Evolutionary conservation across 805 yeast genomes (phyloP), one percentile per base, ranked within the genome.

Genomic region (Barnettozyma wickerhamii): DNA sequence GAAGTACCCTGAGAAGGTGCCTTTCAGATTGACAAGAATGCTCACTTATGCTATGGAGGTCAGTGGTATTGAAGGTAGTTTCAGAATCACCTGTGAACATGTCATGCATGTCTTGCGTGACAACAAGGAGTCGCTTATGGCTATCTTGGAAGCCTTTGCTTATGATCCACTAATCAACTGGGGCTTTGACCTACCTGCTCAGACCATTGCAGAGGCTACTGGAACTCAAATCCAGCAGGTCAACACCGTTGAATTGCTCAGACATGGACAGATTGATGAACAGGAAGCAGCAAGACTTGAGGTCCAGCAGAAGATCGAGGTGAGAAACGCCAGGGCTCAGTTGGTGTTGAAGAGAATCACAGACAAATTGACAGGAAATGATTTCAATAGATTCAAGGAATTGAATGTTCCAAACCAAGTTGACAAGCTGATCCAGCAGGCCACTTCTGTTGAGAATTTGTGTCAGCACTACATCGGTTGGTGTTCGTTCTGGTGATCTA

Each of bases 391-490:
- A 37, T 70, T 70, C 44, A 69, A 71, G 34, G 89, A 83, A 30
- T 67, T 95, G 46, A 82, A 79, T 51, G 89, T 90, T 29, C 83
- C 95, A 2, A 78, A 84, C 3, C 99, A 93, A 62, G 98, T 93
- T 29, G 98, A 93, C 53, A 83, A 82, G 58, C 68, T 93, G 58
- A 93, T 93, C 38, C 95, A 86, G 54, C 96, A 93, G 59, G 98
- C 99, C 2, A 93, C 98, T 0, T 84, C 95, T 36, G 95, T 91
- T 23, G 98, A 93, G 59, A 93, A 93, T 54, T 66, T 93, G 41
- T 93, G 98, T 56, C 97, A 89, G 63, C 99, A 91, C 63, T 93
- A 86, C 59, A 84, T 93, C 47, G 99, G 99, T 15, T 93, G 99
- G 99, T 93, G 99, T 65, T 86, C 98, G 1, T 93, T 91, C 76